Base-by-base conservation (phyloP, 169 alveolate species). In the Fabrea salina region DNA sequence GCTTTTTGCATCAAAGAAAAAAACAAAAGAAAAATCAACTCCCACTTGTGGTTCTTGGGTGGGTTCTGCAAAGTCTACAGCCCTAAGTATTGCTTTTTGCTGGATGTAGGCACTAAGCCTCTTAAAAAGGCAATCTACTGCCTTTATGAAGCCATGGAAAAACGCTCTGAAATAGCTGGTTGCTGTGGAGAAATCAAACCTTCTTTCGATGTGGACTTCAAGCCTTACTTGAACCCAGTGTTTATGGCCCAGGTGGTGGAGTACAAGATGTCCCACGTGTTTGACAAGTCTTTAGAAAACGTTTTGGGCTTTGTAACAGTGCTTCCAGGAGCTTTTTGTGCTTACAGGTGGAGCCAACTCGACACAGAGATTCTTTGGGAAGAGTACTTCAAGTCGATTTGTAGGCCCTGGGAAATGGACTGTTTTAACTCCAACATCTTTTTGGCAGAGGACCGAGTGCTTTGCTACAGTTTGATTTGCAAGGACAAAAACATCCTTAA, bases 381-480 rank as follows among this genome's bases (percentile, higher is more conserved):
- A 2, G 35, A 33, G 22, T 71, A 79, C 72, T 57, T 59, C 7
- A 61, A 79, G 43, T 61, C 76, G 25, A 61, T 51, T 43, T 49
- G 25, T 1, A 58, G 40, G 43, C 57, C 76, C 16, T 32, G 40
- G n/a, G 37, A 22, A 5, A 77, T 75, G 74, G 30, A 68, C n/a
- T 59, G 44, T 25, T 37, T 25, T 25, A 49, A 57, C 37, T 53
- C 83, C 7, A 79, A 68, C 37, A 71, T 79, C 33, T 68, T 47
- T 30, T 53, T 79, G 43, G 83, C 85, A 13, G 80, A 79, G 68
- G 85, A 79, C 30, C 68, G 85, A 4, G 33, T 79, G n/a, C 82
- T 79, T 3, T 58, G 79, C 13, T 64, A 49, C 13, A 44, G 74
- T 2, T 19, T 79, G 7, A 44, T 79, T n/a, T 35, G 66, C 25